Percentiles rank a stretch among this genome's conserved stretches.
Evolutionary conservation across 805 yeast species (phyloP).

Genomic region (Kockiozyma suomiensis): DNA sequence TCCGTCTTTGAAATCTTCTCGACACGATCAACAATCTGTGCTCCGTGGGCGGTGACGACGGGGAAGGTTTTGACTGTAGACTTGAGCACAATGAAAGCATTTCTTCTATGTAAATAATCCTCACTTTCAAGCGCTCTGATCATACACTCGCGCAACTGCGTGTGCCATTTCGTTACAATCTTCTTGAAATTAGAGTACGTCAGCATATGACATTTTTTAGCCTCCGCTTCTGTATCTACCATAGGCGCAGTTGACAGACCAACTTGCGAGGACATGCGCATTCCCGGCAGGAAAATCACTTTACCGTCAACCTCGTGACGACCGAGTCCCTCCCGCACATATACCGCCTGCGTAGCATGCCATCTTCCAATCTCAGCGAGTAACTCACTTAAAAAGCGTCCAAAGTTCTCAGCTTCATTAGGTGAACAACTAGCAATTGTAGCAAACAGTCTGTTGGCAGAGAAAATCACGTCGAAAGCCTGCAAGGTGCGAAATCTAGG

Average conservation of each 20-base stretch:
- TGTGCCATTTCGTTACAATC: conserved; percentile 59
- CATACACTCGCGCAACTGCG: conserved; percentile 50
- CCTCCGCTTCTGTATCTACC: conserved; percentile 22
- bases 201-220: conserved; percentile 28
- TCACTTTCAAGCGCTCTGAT: conserved; percentile 49
- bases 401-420: conserved; percentile 78
- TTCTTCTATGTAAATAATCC: conserved; percentile 78
- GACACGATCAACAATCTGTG: conserved; percentile 51
- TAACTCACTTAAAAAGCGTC: conserved; percentile 66
- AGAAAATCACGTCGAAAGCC: conserved; percentile 49
- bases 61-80: conserved; percentile 68
- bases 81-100: conserved; percentile 76
- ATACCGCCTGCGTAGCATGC: conserved; percentile 47
- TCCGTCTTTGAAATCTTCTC: conserved; percentile 56
- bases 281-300: conserved; percentile 36
- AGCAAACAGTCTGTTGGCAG: conserved; percentile 46
- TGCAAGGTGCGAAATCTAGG: conserved; percentile 47
- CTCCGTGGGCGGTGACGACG: conserved; percentile 65
- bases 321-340: conserved; percentile 41
- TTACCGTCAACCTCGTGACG: conserved; percentile 30
- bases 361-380: conserved; percentile 51
- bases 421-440: conserved; percentile 72
- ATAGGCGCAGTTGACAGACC: not conserved
- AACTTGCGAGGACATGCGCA: conserved; percentile 23
- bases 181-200: conserved; percentile 46